Percentiles rank a stretch among this genome's conserved stretches.
These are phyloP conservation scores for Suillus subaureus DNA, from an alignment of 768 basidiomycete species.

Conservation along the genomic window DNA sequence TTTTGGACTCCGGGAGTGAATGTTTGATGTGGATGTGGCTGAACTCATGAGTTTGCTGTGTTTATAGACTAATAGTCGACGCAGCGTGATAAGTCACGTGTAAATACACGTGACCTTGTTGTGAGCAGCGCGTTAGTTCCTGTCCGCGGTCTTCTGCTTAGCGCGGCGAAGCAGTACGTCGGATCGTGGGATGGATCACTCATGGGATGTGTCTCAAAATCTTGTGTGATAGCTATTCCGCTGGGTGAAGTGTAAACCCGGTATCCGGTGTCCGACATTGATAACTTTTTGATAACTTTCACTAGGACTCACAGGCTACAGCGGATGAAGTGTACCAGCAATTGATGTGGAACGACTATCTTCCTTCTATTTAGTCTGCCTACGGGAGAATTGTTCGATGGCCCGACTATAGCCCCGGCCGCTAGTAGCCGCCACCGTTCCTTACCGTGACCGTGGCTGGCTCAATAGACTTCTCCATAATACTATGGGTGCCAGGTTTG, in stretches of 20 bases:
- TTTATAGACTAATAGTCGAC: too few relatives aligned
- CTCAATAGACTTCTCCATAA: not conserved
- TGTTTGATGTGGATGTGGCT: too few relatives aligned
- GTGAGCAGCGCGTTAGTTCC: not conserved
- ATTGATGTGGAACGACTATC: slow-evolving; percentile 47
- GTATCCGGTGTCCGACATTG: not conserved
- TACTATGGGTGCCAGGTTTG: not conserved
- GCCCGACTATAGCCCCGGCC: not conserved
- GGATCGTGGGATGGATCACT: not conserved
- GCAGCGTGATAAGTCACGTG: not conserved
- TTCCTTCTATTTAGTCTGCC: slow-evolving; percentile 49
- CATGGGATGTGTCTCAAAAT: not conserved
- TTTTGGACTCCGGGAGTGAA: not conserved
- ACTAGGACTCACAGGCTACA: not conserved
- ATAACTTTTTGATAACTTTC: not conserved
- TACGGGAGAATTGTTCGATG: not conserved
- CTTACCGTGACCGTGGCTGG: not conserved
- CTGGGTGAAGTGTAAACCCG: not conserved
- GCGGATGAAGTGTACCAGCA: not conserved
- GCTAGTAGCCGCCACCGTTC: not conserved
- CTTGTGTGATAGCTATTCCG: not conserved
- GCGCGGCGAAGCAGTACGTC: not conserved
- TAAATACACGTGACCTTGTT: not conserved
- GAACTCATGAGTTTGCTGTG: too few relatives aligned
- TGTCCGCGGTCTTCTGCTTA: slow-evolving; percentile 1